Percentiles rank a stretch among this genome's conserved stretches.
Conservation (phyloP, 2,329 filamentous ascomycete species). For the Alternaria ethzedia region DNA sequence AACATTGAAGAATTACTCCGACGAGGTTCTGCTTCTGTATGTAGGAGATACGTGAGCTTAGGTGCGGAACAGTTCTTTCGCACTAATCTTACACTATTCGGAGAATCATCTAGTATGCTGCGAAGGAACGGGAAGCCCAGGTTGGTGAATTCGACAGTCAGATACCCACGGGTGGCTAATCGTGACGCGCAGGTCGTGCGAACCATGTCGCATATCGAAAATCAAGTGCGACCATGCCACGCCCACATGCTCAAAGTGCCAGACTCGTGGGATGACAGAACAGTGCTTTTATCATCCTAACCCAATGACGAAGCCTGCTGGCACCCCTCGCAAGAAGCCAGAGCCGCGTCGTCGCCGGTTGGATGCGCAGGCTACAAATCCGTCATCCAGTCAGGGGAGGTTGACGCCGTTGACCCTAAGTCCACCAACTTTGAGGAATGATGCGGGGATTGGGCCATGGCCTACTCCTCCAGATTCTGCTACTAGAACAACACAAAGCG, state of each 20-base stretch:
- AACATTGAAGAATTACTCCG: background rate
- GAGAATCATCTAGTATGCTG: slow-evolving; percentile 28
- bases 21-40: background rate
- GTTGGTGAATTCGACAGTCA: slow-evolving; percentile 22
- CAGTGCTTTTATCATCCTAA: slow-evolving; percentile 48
- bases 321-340: slow-evolving; percentile 44
- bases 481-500: slow-evolving; percentile 23
- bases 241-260: slow-evolving; percentile 45
- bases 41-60: background rate
- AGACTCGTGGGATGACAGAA: slow-evolving; percentile 39
- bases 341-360: slow-evolving; percentile 37
- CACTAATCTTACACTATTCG: background rate
- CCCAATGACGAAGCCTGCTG: slow-evolving; percentile 46
- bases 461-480: slow-evolving; percentile 40
- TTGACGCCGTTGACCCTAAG: slow-evolving; percentile 34
- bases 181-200: slow-evolving; percentile 34
- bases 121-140: slow-evolving; percentile 47
- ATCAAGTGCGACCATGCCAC: slow-evolving; percentile 45
- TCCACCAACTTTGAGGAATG: slow-evolving; percentile 37
- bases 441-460: slow-evolving; percentile 30
- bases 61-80: background rate
- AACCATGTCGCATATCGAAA: slow-evolving; percentile 46
- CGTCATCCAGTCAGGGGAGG: slow-evolving; percentile 23
- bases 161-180: background rate
- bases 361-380: slow-evolving; percentile 20